Evolutionary conservation across 75 land plant species (phyloP), one percentile per base, ranked within the genome.

Genomic region (Cupressus sempervirens): DNA sequence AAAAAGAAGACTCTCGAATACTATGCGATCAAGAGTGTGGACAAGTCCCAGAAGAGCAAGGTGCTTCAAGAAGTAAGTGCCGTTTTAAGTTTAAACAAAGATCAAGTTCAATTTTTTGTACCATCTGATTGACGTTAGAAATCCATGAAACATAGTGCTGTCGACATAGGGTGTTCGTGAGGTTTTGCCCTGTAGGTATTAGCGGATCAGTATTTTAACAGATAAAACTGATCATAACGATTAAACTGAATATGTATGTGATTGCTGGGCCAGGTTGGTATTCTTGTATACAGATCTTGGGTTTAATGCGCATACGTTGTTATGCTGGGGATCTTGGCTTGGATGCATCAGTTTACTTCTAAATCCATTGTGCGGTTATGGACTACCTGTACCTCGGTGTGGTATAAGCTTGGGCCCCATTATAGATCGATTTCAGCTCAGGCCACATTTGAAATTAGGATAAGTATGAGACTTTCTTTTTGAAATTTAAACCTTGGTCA

Each of bases 1-100:
- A 98, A 91, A 94, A 98, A 96, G 95, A 96, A 95, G 94, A 92
- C 96, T 34, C 93, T 98, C 67, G 99, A 98, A 93, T 98, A 98
- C 62, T 93, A 86, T 85, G 99, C 99, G 8, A 91, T 96, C 84
- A 98, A 98, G 86, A 98, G 99, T 85, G 99, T 96, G 23, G 99
- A 98, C 81, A 98, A 98, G 88, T 90, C 90, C 7, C 99, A 98
- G 76, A 94, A 92, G 88, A 90, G 62, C 86, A 94, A 93, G 86
- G 89, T 96, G 56, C 89, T 96, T 54, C 98, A 96, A 82, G 99
- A 98, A 87, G 99, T 96, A 83, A 93, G 94, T 54, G 23, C 26
- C 26, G 29, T 23, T 62, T 23, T 62, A 62, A 62, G 8, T 62
- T 62, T 62, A 62, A 62, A 7, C n/a, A 4, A 23, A 62, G 7